Evolutionary conservation across 2,329 filamentous ascomycete genomes (phyloP), one percentile per base, ranked within the genome.

Genomic region (Colletotrichum abscissum): DNA sequence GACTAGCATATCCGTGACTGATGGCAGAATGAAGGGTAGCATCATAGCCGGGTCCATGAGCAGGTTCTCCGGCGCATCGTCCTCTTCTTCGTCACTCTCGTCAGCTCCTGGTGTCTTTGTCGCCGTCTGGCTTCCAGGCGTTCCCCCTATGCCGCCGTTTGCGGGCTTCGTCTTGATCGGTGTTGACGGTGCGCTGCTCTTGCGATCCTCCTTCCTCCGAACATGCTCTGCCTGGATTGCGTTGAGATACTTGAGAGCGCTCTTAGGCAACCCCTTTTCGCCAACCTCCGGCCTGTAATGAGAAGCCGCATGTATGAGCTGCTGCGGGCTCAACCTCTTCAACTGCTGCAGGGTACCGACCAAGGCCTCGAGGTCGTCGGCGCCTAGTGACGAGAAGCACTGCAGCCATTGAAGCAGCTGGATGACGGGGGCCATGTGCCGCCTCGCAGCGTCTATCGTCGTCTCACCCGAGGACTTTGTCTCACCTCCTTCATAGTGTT

Each of bases 351-450:
- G 85, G 0, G 97, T 99, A 19, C 92, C 94, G 35, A 97, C 92
- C 19, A 99, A 88, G 3, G 95, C 94, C 79, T 98, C 95, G 49
- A 97, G 86, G 79, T 98, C 95, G 79, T 98, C 95, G 12, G 86
- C 84, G 5, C 92, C 95, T 4, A 98, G 88, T 0, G 95, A 98
- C 1, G 97, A 98, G 83, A 98, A 98, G 82, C 95, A 98, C 81
- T 99, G 97, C 46, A 99, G 87, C 97, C 97, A 99, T 82, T 99
- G 97, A 6, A 99, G 87, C 3, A 99, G 88, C 82, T 99, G 97
- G 68, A 98, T 95, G 24, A 98, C 90, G 5, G 97, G 97, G 8
- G 94, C 93, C 24, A 99, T 88, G 81, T 99, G 96, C 74, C 92
- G 90, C 76, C 95, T 90, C 26, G 95, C 92, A 4, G 95, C 90